Evolutionary conservation across 2,329 filamentous ascomycete species (phyloP), one percentile per base, ranked within the genome.

Genomic region (Pseudogymnoascus sp.): DNA sequence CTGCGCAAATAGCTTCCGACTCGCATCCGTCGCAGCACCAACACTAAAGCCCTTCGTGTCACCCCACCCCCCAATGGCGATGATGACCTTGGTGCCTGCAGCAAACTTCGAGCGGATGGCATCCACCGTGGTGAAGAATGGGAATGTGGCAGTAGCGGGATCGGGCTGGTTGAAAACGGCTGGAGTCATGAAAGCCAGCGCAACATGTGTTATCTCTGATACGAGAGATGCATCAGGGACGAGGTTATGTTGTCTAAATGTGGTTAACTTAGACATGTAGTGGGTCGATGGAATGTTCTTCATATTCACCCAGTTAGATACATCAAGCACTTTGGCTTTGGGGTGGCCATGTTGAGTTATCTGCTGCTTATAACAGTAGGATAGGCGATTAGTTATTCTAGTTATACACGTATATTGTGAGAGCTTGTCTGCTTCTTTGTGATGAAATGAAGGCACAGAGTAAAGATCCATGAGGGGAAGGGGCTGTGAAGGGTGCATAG

Each of bases 61-160:
- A 0, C 87, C 87, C 88, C 88, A 91, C 59, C 88, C 88, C 9
- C 88, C 88, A 64, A 91, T 83, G 18, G 88, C 87, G 37, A 91
- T 78, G 75, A 87, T 80, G 20, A 91, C 73, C 65, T 87, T 85
- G 18, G 85, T 85, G 25, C 76, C 76, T 0, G 72, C 62, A 6
- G 72, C 72, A 63, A 86, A 84, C 60, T 76, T 73, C 16, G 68
- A 62, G 4, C 83, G 80, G 12, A 79, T 75, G 11, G 76, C 70
- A 2, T 69, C 67, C 2, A 86, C 75, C 1, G 76, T 76, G 3
- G 78, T 81, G 66, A 85, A 85, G 5, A 86, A 70, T 0, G 80
- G 78, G 73, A 79, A 84, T 3, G 60, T 61, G 14, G 67, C 62
- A 9, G 64, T 16, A 20, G 41, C 61, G 14, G 47, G 57, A 6